These are phyloP conservation scores for Mycena latifolia DNA, from an alignment of 768 basidiomycete genomes.

Conservation along the genomic window DNA sequence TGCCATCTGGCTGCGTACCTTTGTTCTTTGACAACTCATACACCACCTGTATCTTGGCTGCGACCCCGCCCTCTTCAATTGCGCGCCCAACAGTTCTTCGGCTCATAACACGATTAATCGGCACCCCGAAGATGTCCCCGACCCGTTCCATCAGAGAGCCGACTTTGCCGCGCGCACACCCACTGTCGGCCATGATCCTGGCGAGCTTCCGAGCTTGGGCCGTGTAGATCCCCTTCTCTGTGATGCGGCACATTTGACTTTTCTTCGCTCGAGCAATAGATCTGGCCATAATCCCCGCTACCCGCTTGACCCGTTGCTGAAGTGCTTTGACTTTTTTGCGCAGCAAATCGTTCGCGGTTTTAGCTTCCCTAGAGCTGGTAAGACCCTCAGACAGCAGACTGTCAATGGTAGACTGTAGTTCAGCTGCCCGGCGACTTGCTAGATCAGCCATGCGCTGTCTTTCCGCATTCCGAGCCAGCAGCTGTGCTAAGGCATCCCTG, in stretches of 20 bases:
- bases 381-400: not conserved
- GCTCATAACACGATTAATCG: conserved; percentile 29
- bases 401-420: not conserved
- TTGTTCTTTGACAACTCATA: conserved; percentile 27
- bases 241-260: conserved; percentile 19
- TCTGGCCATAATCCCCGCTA: not conserved
- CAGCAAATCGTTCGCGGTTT: not conserved
- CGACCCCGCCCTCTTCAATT: conserved; percentile 31
- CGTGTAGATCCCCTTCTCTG: conserved; percentile 32
- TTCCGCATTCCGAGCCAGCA: not conserved
- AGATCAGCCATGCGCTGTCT: not conserved
- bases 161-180: conserved; percentile 34
- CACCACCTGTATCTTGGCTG: conserved; percentile 18
- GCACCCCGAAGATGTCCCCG: conserved; percentile 29
- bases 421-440: not conserved
- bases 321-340: conserved; percentile 1
- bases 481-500: not conserved
- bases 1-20: conserved; percentile 18
- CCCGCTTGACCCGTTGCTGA: not conserved
- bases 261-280: conserved; percentile 4
- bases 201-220: conserved; percentile 34
- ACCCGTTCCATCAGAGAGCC: conserved; percentile 22
- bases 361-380: not conserved
- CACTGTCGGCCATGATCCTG: conserved; percentile 27
- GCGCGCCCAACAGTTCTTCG: conserved; percentile 33